phyloP scores from a whole-genome alignment of 441 rosid genomes.

The Gossypium lobatum region DNA sequence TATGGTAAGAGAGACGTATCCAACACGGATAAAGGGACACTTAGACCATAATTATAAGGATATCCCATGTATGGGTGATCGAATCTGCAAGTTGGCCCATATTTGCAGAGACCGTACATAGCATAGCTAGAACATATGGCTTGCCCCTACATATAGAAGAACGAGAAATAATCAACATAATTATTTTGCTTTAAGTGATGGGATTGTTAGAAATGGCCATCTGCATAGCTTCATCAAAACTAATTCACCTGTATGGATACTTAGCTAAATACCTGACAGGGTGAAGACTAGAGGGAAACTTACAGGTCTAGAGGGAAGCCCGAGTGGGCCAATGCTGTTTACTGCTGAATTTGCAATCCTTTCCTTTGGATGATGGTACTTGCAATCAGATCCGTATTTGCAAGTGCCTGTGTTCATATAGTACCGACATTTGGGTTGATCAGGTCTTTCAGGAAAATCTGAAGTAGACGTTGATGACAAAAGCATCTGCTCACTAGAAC shows the following conservation, averaged over 20 bases:
- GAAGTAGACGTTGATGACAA: constrained; percentile 25
- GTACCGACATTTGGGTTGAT: constrained; percentile 65
- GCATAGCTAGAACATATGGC: constrained; percentile 55
- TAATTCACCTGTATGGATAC: background rate
- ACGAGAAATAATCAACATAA: background rate
- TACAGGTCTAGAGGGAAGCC: constrained; percentile 70
- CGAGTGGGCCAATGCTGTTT: constrained; percentile 34
- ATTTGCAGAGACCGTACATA: constrained; percentile 62
- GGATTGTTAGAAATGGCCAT: background rate
- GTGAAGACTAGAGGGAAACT: constrained; percentile 25
- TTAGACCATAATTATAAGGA: constrained; percentile 33
- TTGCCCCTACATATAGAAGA: constrained; percentile 49
- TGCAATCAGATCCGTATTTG: constrained; percentile 75
- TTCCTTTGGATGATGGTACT: constrained; percentile 62
- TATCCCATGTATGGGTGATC: constrained; percentile 60
- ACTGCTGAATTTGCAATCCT: constrained; percentile 34
- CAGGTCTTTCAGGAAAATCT: constrained; percentile 53
- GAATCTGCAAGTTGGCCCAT: constrained; percentile 58
- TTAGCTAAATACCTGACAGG: background rate
- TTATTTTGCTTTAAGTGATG: background rate
- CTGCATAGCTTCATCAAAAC: background rate
- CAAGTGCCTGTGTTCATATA: constrained; percentile 70
- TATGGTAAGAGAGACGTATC: constrained; percentile 35
- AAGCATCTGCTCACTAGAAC: constrained; percentile 30
- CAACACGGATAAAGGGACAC: constrained; percentile 30